Conservation (phyloP, 2,329 filamentous ascomycete species). For the Pestalotiopsis sp. region DNA sequence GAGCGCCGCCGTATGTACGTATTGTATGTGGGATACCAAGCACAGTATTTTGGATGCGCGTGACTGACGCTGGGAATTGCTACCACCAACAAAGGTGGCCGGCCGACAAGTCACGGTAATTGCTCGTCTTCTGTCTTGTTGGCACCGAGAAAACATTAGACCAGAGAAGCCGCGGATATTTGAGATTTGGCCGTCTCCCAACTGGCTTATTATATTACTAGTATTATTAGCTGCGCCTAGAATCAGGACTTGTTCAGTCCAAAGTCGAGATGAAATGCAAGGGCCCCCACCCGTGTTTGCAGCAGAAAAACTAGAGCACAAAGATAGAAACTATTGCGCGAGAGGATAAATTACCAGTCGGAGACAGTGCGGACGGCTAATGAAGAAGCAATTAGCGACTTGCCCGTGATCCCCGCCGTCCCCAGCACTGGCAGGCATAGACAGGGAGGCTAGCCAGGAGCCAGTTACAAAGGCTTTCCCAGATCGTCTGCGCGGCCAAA, state of each 20-base stretch:
- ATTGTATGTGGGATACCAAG: not conserved
- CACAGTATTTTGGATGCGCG: not conserved
- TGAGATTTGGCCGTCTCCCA: not conserved
- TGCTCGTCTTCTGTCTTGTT: not conserved
- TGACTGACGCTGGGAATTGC: not conserved
- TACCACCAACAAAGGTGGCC: not conserved
- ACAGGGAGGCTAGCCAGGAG: not conserved
- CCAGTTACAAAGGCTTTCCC: not conserved
- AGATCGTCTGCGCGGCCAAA: constrained; percentile 5
- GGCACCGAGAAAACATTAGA: not conserved
- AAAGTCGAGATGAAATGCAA: not conserved
- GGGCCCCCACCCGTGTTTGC: not conserved
- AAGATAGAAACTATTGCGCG: not conserved
- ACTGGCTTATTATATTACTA: not conserved
- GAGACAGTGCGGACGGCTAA: constrained; percentile 4
- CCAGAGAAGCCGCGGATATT: not conserved
- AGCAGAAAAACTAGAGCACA: not conserved
- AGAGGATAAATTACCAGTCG: not conserved
- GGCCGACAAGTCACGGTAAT: not conserved
- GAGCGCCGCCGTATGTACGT: not conserved
- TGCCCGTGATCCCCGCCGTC: not conserved
- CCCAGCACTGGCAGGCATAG: not conserved
- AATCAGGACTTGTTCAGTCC: not conserved
- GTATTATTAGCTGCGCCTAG: not conserved
- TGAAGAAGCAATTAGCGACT: constrained; percentile 8